Conservation (phyloP, 2,329 filamentous ascomycete genomes). For the Diaporthe vexans region DNA sequence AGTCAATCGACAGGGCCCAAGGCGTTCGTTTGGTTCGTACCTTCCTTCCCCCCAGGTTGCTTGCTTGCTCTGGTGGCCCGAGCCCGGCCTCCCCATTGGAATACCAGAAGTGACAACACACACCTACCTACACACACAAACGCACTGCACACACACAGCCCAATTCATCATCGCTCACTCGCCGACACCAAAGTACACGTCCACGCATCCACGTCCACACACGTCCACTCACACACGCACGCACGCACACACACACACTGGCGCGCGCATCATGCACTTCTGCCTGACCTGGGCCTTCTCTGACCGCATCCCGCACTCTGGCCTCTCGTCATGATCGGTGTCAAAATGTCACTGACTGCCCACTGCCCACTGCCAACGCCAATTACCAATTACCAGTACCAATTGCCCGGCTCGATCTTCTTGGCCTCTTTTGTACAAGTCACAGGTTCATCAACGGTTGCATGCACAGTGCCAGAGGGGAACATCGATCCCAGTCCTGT, state of each 20-base stretch:
- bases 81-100: constrained; percentile 12
- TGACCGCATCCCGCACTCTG: constrained; percentile 31
- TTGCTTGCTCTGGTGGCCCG: constrained; percentile 16
- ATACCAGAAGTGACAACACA: constrained; percentile 51
- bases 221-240: neutral
- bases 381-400: constrained; percentile 15
- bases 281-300: constrained; percentile 57
- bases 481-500: neutral
- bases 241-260: constrained; percentile 9
- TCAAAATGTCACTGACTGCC: neutral
- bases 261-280: constrained; percentile 55
- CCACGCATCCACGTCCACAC: neutral
- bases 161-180: constrained; percentile 59
- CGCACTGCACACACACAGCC: neutral
- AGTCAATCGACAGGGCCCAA: neutral
- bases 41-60: neutral
- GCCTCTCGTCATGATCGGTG: constrained; percentile 17
- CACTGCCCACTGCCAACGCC: neutral
- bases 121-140: neutral
- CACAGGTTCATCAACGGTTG: constrained; percentile 16
- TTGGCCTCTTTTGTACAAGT: constrained; percentile 11
- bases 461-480: constrained; percentile 15
- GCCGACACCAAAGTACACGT: neutral
- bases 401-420: constrained; percentile 9
- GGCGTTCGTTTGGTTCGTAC: constrained; percentile 11